A percentile compares a stretch with the other conserved stretches of the same genome.
Evolutionary conservation across 805 yeast species (phyloP).

Genomic region (Lipomyces starkeyi): DNA sequence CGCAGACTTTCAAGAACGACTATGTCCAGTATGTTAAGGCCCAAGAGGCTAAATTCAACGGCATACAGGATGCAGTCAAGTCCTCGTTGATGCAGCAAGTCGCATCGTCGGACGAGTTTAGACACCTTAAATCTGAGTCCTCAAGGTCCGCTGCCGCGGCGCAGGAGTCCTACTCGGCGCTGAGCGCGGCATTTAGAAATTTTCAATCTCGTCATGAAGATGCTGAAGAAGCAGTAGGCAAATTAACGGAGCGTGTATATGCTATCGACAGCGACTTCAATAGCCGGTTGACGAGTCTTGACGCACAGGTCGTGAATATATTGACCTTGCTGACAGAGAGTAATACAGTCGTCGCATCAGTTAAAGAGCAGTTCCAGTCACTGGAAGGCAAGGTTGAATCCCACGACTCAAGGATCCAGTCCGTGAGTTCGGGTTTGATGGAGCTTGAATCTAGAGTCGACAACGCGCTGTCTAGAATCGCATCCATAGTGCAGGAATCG

Average conservation of each 20-base stretch:
- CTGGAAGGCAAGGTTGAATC: conserved; percentile 2
- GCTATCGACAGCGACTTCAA: conserved; percentile 1
- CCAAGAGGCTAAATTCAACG: background rate
- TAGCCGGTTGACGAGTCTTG: background rate
- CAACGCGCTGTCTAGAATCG: conserved; percentile 8
- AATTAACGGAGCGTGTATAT: conserved; percentile 2
- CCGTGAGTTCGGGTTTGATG: background rate
- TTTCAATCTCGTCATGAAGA: conserved; percentile 15
- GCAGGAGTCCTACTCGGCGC: conserved; percentile 6
- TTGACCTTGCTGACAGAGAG: background rate
- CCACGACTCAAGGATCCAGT: conserved; percentile 9
- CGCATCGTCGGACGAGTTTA: background rate
- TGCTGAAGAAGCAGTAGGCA: background rate
- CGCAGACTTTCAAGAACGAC: conserved; percentile 19
- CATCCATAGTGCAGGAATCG: conserved; percentile 17
- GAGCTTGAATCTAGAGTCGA: conserved; percentile 8
- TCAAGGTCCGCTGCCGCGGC: background rate
- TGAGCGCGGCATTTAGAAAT: conserved; percentile 3
- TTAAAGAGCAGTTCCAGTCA: background rate
- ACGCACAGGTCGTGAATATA: conserved; percentile 2
- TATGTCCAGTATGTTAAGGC: conserved; percentile 4
- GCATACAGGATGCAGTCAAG: background rate
- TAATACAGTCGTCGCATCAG: background rate
- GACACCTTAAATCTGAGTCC: background rate
- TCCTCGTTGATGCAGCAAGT: conserved; percentile 10